Evolutionary conservation across 768 basidiomycete genomes (phyloP).

Genomic region (Xerocomus brunneocitrinus): DNA sequence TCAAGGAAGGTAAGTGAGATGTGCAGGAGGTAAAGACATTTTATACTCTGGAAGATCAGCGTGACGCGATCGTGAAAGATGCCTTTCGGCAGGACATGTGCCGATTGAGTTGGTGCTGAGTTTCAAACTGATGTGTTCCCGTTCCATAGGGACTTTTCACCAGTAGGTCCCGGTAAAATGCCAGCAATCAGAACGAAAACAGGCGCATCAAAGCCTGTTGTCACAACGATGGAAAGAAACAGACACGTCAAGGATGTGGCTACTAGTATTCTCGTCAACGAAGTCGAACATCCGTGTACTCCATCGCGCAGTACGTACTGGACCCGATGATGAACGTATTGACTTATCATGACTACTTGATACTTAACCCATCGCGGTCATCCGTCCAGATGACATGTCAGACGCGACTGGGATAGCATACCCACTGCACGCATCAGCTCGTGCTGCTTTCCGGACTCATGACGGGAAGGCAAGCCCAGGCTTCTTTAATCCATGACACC

Average conservation of each 20-base stretch:
- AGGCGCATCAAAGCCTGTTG: neutral
- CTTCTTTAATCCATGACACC: neutral
- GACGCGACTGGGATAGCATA: slow-evolving; percentile 6
- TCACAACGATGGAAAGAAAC: neutral
- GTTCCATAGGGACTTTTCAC: too few species aligned
- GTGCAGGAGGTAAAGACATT: neutral
- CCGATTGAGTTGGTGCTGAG: too few species aligned
- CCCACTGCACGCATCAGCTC: slow-evolving; percentile 11
- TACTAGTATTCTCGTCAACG: neutral
- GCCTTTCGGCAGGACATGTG: too few species aligned
- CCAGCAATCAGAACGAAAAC: neutral
- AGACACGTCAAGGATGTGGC: neutral
- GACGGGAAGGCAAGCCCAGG: slow-evolving; percentile 25
- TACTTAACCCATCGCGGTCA: too few species aligned
- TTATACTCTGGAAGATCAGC: neutral
- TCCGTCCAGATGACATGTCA: neutral
- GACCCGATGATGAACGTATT: too few species aligned
- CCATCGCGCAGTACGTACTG: neutral
- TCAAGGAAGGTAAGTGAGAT: neutral
- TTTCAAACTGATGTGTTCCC: too few species aligned
- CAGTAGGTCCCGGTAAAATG: neutral
- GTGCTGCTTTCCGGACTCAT: slow-evolving; percentile 22
- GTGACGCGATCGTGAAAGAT: neutral
- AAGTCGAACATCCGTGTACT: neutral
- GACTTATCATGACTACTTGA: too few species aligned